Conservation (phyloP, 176 grass and related monocot species). For the Panicum miliaceum region DNA sequence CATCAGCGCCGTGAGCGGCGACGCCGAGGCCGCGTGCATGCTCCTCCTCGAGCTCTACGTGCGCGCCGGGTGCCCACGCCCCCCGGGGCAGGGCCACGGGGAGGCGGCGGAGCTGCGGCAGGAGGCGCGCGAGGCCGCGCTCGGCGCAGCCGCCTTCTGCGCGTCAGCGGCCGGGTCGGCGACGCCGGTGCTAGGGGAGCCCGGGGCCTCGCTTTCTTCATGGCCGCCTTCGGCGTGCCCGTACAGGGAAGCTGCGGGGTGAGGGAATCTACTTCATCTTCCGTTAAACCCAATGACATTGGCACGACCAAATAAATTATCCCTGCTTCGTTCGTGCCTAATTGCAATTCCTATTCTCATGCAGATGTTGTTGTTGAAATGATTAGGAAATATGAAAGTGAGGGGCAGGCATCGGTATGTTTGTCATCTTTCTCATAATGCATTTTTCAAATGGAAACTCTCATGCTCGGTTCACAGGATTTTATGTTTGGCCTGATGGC, state of each 20-base stretch:
- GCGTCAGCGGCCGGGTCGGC: slow-evolving; percentile 35
- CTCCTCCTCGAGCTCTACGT: slow-evolving; percentile 72
- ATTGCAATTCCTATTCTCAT: slow-evolving; percentile 22
- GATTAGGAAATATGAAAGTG: slow-evolving; percentile 12
- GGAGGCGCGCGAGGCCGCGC: slow-evolving; percentile 43
- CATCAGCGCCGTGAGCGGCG: slow-evolving; percentile 37
- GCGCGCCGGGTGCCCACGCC: slow-evolving; percentile 47
- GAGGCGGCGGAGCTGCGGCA: slow-evolving; percentile 30
- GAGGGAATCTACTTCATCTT: neutral
- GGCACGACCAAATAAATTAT: neutral
- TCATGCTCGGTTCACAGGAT: neutral
- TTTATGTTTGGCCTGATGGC: neutral
- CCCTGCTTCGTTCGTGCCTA: neutral
- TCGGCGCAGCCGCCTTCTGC: slow-evolving; percentile 58
- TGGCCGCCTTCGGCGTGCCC: slow-evolving; percentile 56
- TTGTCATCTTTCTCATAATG: neutral
- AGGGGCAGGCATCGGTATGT: slow-evolving; percentile 33
- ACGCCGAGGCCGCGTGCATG: slow-evolving; percentile 55
- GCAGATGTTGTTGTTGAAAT: slow-evolving; percentile 56
- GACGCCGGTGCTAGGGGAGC: slow-evolving; percentile 47
- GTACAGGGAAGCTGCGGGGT: slow-evolving; percentile 57
- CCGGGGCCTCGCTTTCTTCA: slow-evolving; percentile 57
- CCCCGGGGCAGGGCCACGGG: neutral
- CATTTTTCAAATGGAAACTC: neutral
- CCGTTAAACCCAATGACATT: neutral